Percentiles rank a stretch among this genome's conserved stretches.
Conservation (phyloP, 2,329 filamentous ascomycete genomes). For the Gliomastix tumulicola region DNA sequence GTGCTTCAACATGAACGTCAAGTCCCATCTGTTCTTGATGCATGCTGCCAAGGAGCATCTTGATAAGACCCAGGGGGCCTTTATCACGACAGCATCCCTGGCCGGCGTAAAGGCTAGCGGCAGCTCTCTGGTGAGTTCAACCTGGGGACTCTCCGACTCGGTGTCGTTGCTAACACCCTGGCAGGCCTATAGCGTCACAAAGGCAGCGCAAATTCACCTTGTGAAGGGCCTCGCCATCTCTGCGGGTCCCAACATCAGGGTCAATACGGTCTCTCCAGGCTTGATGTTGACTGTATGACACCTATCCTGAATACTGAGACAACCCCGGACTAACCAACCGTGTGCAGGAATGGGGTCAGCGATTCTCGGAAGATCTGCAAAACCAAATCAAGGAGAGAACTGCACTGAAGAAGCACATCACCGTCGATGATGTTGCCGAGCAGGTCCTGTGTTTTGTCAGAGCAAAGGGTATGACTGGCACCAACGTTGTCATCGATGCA, state of each 20-base stretch:
- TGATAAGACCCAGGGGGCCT: conserved; percentile 49
- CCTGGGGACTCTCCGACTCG: too few relatives aligned
- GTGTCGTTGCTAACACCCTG: not conserved
- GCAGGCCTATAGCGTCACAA: conserved; percentile 69
- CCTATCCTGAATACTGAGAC: not conserved
- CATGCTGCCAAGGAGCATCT: conserved; percentile 46
- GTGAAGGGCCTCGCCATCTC: conserved; percentile 45
- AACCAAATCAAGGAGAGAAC: conserved; percentile 44
- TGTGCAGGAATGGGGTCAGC: conserved; percentile 59
- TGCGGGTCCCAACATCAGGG: conserved; percentile 45
- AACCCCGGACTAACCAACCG: too few relatives aligned
- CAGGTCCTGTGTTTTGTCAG: conserved; percentile 43
- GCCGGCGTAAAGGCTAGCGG: conserved; percentile 59
- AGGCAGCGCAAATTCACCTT: conserved; percentile 62
- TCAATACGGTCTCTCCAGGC: conserved; percentile 52
- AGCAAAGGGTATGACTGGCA: conserved; percentile 41
- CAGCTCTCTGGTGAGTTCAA: conserved; percentile 45
- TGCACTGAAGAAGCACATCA: conserved; percentile 52
- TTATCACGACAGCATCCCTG: conserved; percentile 57
- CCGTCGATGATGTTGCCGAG: conserved; percentile 43
- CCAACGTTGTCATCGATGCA: conserved; percentile 41
- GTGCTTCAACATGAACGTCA: conserved; percentile 56
- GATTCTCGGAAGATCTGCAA: conserved; percentile 50
- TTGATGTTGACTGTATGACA: conserved; percentile 36
- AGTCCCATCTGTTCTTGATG: conserved; percentile 53